Base-by-base conservation (phyloP, 2,329 filamentous ascomycete genomes). In the Aureobasidium sp. region DNA sequence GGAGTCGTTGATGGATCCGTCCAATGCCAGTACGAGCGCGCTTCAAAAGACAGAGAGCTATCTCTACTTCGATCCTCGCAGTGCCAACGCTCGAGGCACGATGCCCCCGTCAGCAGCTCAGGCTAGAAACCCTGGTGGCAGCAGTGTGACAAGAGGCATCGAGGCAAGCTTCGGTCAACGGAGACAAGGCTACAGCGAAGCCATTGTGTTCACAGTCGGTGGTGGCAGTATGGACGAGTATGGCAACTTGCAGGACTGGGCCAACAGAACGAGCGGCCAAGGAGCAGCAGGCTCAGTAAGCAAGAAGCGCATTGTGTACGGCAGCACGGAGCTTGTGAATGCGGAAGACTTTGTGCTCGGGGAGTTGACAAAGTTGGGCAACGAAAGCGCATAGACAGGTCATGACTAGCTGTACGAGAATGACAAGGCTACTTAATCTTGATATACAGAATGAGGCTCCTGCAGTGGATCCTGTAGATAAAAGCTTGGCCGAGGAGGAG, bases 221-320 rank as follows among this genome's bases (percentile, higher is more conserved):
- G 94, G 95, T 50, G 94, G 94, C 45, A 97, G 91, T 72, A 97
- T 99, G 90, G 94, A 99, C 68, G 94, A 99, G 74, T 99, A 97
- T 72, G 93, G 92, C 22, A 99, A 99, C 74, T 74, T 99, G 72
- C 91, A 96, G 72, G 94, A 97, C 71, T 99, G 94, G 94, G 91
- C 93, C 5, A 85, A 85, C 73, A 82, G 93, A 66, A 91, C 90
- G 4, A 81, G 77, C 52, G 85, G 85, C 15, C 76, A 76, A 39
- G 79, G 78, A 45, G 77, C 75, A 15, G 76, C 78, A 6, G 72
- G 77, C 53, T 76, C 76, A 11, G 82, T 85, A 9, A 81, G 84
- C 24, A 88, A 85, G 73, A 88, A 90, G 75, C 82, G 91, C 66
- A 89, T 99, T 11, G 89, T 97, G 1, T 99, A 99, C 74, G 94